Conservation (phyloP, 495 filamentous ascomycete species). For the Massariosphaeria phaeospora region DNA sequence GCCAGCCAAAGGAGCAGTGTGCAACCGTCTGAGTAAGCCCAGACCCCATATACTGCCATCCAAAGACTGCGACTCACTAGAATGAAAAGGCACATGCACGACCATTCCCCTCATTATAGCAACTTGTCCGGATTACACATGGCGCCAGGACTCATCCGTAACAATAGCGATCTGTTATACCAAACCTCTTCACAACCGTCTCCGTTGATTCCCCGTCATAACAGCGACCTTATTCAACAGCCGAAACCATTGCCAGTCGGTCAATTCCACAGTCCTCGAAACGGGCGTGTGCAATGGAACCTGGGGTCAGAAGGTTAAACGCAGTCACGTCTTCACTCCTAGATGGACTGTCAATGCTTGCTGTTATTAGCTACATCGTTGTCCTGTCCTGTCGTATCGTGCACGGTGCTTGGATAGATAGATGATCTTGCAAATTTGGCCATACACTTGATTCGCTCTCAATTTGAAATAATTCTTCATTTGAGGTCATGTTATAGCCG, state of each 20-base stretch:
- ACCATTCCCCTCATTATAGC: neutral
- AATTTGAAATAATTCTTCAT: too few relatives aligned
- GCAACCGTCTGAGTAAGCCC: constrained; percentile 13
- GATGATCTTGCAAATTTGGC: too few relatives aligned
- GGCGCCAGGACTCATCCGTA: neutral
- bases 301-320: constrained; percentile 25
- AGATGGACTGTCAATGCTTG: too few relatives aligned
- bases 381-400: too few relatives aligned
- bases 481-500: too few relatives aligned
- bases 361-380: too few relatives aligned
- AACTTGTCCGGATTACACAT: neutral
- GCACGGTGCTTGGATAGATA: too few relatives aligned
- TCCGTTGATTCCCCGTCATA: constrained; percentile 5
- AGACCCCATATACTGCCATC: neutral
- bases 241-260: constrained; percentile 15
- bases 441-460: too few relatives aligned
- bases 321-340: neutral
- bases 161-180: constrained; percentile 9
- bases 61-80: neutral
- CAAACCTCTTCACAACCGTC: neutral
- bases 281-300: constrained; percentile 22
- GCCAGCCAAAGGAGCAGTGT: constrained; percentile 23
- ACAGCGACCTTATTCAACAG: constrained; percentile 17
- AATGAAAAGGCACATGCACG: too few relatives aligned
- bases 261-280: neutral